Evolutionary conservation across 225 moss, liverwort and hornwort species (phyloP).

Genomic region (Bryoerythrophyllum caledonicum): DNA sequence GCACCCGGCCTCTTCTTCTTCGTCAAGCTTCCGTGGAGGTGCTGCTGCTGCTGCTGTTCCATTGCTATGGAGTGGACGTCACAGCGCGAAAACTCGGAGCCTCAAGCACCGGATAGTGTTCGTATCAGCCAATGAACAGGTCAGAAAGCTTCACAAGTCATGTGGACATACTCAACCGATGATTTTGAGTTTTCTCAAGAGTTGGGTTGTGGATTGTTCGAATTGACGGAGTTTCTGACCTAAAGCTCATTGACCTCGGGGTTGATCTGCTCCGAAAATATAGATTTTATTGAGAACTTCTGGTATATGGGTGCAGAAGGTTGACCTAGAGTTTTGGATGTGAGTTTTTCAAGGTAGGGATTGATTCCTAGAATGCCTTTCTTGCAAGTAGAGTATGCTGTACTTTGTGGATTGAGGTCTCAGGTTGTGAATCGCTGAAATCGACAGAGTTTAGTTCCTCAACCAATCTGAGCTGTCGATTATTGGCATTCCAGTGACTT

Average conservation of each 20-base stretch:
- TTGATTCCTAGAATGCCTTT: no score
- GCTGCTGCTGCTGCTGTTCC: conserved; percentile 15
- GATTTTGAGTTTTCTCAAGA: background rate
- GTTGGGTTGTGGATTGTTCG: background rate
- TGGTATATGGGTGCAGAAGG: no score
- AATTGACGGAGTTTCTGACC: background rate
- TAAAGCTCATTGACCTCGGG: no score
- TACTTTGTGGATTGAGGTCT: no score
- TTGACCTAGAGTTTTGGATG: conserved; percentile 1
- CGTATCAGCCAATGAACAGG: conserved; percentile 40
- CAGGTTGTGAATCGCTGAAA: no score
- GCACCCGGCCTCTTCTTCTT: conserved; percentile 18
- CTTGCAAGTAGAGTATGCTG: no score
- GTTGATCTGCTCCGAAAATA: no score
- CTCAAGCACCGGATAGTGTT: conserved; percentile 25
- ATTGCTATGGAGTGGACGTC: conserved; percentile 27
- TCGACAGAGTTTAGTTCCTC: no score
- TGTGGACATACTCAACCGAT: background rate
- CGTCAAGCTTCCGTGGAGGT: conserved; percentile 20
- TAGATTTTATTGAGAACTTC: no score
- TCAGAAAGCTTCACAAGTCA: background rate
- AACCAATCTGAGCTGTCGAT: no score
- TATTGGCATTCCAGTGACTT: no score
- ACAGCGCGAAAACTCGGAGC: background rate
- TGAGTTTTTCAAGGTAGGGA: background rate